Percentiles rank a stretch among this genome's conserved stretches.
Conservation (phyloP, 176 grass and related monocot species). For the Rhynchospora tenuis region DNA sequence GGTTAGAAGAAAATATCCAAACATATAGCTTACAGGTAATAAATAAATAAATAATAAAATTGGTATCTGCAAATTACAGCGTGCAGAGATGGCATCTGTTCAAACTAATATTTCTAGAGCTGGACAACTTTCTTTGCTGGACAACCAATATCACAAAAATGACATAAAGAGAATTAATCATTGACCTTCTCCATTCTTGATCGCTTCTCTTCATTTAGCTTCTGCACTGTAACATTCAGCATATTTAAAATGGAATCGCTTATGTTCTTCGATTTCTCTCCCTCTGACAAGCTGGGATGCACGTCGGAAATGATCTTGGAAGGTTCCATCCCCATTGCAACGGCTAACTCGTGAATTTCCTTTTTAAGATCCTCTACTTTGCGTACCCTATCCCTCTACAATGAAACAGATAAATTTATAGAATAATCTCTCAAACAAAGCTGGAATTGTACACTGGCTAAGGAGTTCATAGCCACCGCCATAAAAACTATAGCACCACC, state of each 20-base stretch:
- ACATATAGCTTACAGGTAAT: not conserved
- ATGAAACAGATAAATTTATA: not conserved
- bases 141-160: not conserved
- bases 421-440: constrained; percentile 14
- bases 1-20: not conserved
- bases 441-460: not conserved
- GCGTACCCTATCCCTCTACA: constrained; percentile 67
- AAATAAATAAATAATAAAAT: not conserved
- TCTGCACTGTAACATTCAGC: constrained; percentile 62
- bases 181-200: constrained; percentile 85
- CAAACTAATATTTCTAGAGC: not conserved
- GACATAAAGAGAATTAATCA: constrained; percentile 13
- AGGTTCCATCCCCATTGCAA: constrained; percentile 87
- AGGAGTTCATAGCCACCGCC: not conserved
- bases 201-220: constrained; percentile 81
- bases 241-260: constrained; percentile 75
- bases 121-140: not conserved
- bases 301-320: constrained; percentile 58
- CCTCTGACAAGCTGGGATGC: constrained; percentile 65
- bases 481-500: not conserved
- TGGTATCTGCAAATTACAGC: not conserved
- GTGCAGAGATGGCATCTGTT: not conserved
- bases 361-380: constrained; percentile 83
- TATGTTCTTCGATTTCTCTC: constrained; percentile 69
- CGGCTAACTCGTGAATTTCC: constrained; percentile 53